Base-by-base conservation (phyloP, 495 filamentous ascomycete species). In the Chaetomidium leptoderma region DNA sequence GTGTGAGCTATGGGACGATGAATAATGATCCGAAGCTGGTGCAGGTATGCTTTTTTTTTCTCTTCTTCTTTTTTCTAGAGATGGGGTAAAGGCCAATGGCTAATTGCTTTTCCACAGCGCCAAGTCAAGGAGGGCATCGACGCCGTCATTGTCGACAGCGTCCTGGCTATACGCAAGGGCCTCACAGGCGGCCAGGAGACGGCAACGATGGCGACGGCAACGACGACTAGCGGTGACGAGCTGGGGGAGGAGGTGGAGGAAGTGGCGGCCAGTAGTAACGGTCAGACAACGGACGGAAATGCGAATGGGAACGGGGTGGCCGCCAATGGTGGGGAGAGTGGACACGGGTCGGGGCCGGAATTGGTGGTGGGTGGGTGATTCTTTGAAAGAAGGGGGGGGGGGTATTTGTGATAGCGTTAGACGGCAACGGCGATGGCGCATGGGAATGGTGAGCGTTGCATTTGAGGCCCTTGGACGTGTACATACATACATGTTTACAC, bases 111-210 rank as follows among this genome's bases (percentile, higher is more conserved):
- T 24, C 23, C 60, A 29, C 65, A 91, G 87, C 75, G 86, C 58
- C 93, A 98, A 86, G 91, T 95, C 16, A 85, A 90, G 23, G 89
- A 96, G 70, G 93, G 93, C 44, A 95, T 98, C 50, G 92, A 97
- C 72, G 92, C 92, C 7, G 91, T 97, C 24, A 97, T 97, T 66
- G 93, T 97, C 37, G 92, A 97, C 66, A 90, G 82, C 40, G 92
- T 97, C 10, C 77, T 97, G 14, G 86, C 86, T 21, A 92, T 96
- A 53, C 73, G 79, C 0, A 76, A 78, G 61, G 79, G 75, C 19
- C 42, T 82, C 16, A 79, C 78, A 1, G 73, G 63, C 26, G 65
- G 63, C 43, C 48, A 59, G 45, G 61, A 61, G 42, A 42, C n/a
- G 48, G 57, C 30, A 26, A 35, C 49, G 29, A 30, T 14, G 9